Evolutionary conservation across 2,329 filamentous ascomycete genomes (phyloP).

Genomic region (Ambrosiella xylebori): DNA sequence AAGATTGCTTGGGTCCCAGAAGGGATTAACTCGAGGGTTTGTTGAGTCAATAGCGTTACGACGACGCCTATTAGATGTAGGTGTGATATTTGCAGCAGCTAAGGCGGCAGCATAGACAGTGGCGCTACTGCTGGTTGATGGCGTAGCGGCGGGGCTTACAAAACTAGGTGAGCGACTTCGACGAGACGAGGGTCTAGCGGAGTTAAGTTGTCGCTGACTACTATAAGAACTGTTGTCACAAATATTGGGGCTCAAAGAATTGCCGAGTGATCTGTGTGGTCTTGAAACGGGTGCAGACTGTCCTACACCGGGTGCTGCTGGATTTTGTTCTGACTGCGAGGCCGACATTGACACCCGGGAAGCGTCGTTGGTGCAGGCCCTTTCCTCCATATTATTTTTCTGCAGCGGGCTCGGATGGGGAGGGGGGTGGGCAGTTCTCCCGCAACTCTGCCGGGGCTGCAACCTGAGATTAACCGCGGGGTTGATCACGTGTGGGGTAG

Average conservation of each 20-base stretch:
- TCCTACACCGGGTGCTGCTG: constrained; percentile 5
- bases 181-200: constrained; percentile 9
- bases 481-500: constrained; percentile 8
- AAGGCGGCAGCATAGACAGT: not conserved
- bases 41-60: constrained; percentile 14
- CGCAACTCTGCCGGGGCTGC: constrained; percentile 12
- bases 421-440: constrained; percentile 7
- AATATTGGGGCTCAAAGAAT: constrained; percentile 9
- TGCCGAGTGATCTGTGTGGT: constrained; percentile 8
- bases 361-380: constrained; percentile 10
- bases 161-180: constrained; percentile 11
- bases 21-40: constrained; percentile 11
- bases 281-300: constrained; percentile 5
- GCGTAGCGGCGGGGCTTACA: not conserved
- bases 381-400: constrained; percentile 13
- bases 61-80: constrained; percentile 12
- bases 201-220: constrained; percentile 6
- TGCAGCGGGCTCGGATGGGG: constrained; percentile 11
- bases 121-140: not conserved
- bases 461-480: constrained; percentile 13
- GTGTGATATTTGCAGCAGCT: constrained; percentile 3
- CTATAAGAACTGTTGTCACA: constrained; percentile 4
- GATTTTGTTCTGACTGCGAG: constrained; percentile 8
- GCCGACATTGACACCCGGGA: constrained; percentile 13
- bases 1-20: constrained; percentile 11